Evolutionary conservation across 768 basidiomycete species (phyloP).

Genomic region (Hygrocybe punicea): DNA sequence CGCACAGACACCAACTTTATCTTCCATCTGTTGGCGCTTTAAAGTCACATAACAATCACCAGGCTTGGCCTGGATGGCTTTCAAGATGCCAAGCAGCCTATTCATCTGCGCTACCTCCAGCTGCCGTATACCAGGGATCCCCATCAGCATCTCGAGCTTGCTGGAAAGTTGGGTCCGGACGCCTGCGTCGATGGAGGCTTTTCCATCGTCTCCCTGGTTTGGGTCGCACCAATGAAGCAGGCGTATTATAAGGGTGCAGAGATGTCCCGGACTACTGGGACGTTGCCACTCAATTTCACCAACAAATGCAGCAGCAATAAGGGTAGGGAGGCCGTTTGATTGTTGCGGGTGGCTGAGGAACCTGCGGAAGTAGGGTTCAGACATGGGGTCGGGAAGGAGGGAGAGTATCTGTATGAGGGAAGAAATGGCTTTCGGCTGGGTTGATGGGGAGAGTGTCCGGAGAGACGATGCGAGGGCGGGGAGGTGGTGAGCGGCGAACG

Average conservation of each 20-base stretch:
- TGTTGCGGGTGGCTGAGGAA: slow-evolving; percentile 14
- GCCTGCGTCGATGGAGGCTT: slow-evolving; percentile 15
- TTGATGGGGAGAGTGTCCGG: slow-evolving; percentile 12
- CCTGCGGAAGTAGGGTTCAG: slow-evolving; percentile 20
- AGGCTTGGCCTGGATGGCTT: too few species aligned
- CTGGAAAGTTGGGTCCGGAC: slow-evolving; percentile 10
- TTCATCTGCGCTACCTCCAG: too few species aligned
- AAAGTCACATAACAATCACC: too few species aligned
- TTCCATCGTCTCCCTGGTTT: slow-evolving; percentile 18
- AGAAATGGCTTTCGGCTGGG: slow-evolving; percentile 15
- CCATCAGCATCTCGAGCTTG: not conserved
- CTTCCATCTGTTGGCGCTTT: not conserved
- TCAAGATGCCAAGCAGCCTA: too few species aligned
- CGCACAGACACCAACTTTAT: not conserved
- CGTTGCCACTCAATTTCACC: too few species aligned
- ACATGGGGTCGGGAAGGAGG: slow-evolving; percentile 17
- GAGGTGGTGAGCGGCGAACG: slow-evolving; percentile 17
- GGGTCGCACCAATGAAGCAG: slow-evolving; percentile 19
- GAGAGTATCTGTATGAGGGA: slow-evolving; percentile 17
- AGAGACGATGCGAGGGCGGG: slow-evolving; percentile 11
- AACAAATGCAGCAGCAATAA: not conserved
- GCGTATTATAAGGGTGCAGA: slow-evolving; percentile 18
- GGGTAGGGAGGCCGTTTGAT: slow-evolving; percentile 11
- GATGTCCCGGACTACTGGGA: not conserved
- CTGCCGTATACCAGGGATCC: too few species aligned